Base-by-base conservation (phyloP, 495 filamentous ascomycete species). In the Talaromyces adpressus region DNA sequence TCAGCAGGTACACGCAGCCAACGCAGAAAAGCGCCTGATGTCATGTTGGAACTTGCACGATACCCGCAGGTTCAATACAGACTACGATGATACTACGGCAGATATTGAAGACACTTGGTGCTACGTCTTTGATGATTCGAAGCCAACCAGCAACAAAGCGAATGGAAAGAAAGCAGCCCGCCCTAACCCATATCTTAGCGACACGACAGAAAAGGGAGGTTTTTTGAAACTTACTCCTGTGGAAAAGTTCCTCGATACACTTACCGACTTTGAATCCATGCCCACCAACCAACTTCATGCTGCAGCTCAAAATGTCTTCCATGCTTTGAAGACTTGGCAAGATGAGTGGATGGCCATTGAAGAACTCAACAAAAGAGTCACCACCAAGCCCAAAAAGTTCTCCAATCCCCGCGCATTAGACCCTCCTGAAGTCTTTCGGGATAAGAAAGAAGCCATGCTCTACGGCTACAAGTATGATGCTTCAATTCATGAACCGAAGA, bases 261-360 rank as follows among this genome's bases (percentile, higher is more conserved):
- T 81, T 25, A 71, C 69, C 22, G 73, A 78, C 34, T 72, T 74
- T 0, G 74, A 79, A 49, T 57, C 58, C 23, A 71, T 74, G 54
- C 63, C 76, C 1, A 65, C 71, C 0, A 80, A 81, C 22, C 81
- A 81, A 52, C 78, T 91, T 0, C 85, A 86, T 60, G 69, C 71
- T 5, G 73, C 81, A 14, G 75, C 84, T 4, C 76, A 81, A 32
- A 82, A 84, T 57, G 78, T 80, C 2, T 81, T 79, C 12, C 69
- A 77, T 53, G 79, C 81, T 4, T 66, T 93, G 60, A 74, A 76
- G 47, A 73, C 74, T 5, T 87, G 85, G 77, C 87, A 92, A 69
- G 77, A 85, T 18, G 86, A 92, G 66, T 90, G 81, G 67, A 68
- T 84, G 12, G 78, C 78, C 16, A 79, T 92, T 5, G 81, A 86